A percentile compares a stretch with the other conserved stretches of the same genome.
These are phyloP conservation scores for Histomonas meleagridis DNA, from an alignment of 208 protist genomes.

Conservation along the genomic window DNA sequence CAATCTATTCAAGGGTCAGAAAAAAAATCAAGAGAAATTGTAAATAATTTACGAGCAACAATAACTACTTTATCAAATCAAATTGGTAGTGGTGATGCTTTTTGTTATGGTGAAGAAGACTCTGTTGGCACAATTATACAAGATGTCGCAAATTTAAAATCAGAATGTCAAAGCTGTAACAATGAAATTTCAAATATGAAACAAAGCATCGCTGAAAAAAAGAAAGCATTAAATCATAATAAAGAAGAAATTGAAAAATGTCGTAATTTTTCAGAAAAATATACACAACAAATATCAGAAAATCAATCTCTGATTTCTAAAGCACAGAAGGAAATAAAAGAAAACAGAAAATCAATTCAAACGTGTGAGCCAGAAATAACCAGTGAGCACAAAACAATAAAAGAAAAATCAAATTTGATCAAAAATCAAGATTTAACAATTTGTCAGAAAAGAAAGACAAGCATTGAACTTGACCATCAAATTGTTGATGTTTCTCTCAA, in stretches of 20 bases:
- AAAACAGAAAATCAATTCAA: too few relatives aligned
- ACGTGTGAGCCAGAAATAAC: too few relatives aligned
- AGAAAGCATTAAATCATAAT: neutral
- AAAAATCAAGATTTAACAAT: too few relatives aligned
- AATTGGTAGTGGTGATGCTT: neutral
- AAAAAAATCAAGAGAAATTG: neutral
- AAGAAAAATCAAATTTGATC: too few relatives aligned
- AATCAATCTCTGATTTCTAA: too few relatives aligned
- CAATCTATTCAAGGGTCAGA: neutral
- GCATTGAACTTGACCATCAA: too few relatives aligned
- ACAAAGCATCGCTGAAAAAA: neutral
- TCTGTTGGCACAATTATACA: neutral
- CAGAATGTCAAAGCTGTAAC: neutral
- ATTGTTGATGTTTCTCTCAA: too few relatives aligned
- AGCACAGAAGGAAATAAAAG: too few relatives aligned
- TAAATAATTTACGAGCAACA: neutral
- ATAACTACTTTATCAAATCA: neutral
- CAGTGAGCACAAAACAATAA: too few relatives aligned
- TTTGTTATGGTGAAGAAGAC: slow-evolving; percentile 17
- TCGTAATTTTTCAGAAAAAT: too few relatives aligned
- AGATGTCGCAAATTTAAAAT: slow-evolving; percentile 1
- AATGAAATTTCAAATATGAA: neutral
- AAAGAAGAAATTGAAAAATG: neutral
- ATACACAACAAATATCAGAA: too few relatives aligned
- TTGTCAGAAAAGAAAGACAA: too few relatives aligned